phyloP scores from a whole-genome alignment of 441 rosid species.

The Adansonia madagascariensis region DNA sequence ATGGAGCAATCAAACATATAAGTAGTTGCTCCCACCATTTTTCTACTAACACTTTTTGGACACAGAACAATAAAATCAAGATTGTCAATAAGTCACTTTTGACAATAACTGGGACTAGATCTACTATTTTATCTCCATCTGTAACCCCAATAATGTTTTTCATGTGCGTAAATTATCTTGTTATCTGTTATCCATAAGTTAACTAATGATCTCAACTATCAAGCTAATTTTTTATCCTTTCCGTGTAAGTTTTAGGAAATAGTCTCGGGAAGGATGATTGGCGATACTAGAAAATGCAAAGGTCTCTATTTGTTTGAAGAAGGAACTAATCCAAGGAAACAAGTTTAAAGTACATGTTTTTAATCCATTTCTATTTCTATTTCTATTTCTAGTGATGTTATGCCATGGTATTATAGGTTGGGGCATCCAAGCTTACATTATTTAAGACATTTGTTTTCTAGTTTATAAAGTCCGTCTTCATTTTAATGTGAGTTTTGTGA shows the following conservation, averaged over 20 bases:
- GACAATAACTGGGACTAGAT: background rate
- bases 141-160: background rate
- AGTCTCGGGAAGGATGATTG: background rate
- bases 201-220: background rate
- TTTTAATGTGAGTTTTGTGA: background rate
- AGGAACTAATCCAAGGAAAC: too few species aligned
- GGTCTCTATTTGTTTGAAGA: background rate
- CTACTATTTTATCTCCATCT: background rate
- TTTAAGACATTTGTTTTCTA: background rate
- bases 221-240: background rate
- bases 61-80: background rate
- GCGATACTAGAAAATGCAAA: background rate
- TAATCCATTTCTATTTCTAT: background rate
- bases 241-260: background rate
- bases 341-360: too few species aligned
- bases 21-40: background rate
- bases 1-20: background rate
- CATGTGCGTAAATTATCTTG: background rate
- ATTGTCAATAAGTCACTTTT: background rate
- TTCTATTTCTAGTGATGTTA: background rate
- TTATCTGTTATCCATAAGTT: background rate
- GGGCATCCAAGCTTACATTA: slow-evolving; percentile 1
- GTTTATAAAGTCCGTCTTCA: background rate
- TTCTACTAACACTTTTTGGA: background rate
- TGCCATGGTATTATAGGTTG: background rate